Evolutionary conservation across 106 monocot genomes (phyloP).

Genomic region (Hemerocallis citrina): DNA sequence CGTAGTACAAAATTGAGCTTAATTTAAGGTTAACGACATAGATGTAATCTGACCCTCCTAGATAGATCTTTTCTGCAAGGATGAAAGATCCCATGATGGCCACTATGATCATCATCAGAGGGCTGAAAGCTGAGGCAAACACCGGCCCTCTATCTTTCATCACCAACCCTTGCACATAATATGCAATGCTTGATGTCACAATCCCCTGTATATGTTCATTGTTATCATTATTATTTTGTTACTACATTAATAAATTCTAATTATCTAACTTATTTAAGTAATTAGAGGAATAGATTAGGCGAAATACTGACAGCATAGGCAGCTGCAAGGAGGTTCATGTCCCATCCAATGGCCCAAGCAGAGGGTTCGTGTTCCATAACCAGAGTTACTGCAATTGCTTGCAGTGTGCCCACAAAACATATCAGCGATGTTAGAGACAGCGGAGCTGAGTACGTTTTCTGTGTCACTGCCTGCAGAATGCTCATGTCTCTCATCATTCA

Average conservation of each 20-base stretch:
- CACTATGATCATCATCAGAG: slow-evolving; percentile 92
- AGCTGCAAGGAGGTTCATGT: slow-evolving; percentile 85
- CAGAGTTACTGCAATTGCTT: slow-evolving; percentile 70
- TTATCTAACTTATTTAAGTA: too few relatives aligned
- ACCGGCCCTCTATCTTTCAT: slow-evolving; percentile 70
- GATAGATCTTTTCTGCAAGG: slow-evolving; percentile 59
- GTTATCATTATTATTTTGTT: too few relatives aligned
- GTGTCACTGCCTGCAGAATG: slow-evolving; percentile 41
- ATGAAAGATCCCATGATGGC: slow-evolving; percentile 89
- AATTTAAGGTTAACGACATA: not conserved
- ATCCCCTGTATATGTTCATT: slow-evolving; percentile 78
- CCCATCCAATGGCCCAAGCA: slow-evolving; percentile 60
- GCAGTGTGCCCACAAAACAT: slow-evolving; percentile 76
- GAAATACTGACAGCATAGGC: slow-evolving; percentile 67
- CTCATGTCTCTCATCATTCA: too few relatives aligned
- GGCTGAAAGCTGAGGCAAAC: slow-evolving; percentile 87
- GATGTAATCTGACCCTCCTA: slow-evolving; percentile 52
- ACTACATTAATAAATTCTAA: too few relatives aligned
- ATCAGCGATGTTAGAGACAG: slow-evolving; percentile 71
- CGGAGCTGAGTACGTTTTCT: slow-evolving; percentile 63
- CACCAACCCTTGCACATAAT: slow-evolving; percentile 85
- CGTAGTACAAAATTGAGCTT: not conserved
- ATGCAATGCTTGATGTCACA: slow-evolving; percentile 83
- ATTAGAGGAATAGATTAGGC: too few relatives aligned
- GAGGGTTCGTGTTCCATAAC: slow-evolving; percentile 49